Evolutionary conservation across 2,329 filamentous ascomycete genomes (phyloP), one percentile per base, ranked within the genome.

Genomic region (Trichophyton verrucosum): DNA sequence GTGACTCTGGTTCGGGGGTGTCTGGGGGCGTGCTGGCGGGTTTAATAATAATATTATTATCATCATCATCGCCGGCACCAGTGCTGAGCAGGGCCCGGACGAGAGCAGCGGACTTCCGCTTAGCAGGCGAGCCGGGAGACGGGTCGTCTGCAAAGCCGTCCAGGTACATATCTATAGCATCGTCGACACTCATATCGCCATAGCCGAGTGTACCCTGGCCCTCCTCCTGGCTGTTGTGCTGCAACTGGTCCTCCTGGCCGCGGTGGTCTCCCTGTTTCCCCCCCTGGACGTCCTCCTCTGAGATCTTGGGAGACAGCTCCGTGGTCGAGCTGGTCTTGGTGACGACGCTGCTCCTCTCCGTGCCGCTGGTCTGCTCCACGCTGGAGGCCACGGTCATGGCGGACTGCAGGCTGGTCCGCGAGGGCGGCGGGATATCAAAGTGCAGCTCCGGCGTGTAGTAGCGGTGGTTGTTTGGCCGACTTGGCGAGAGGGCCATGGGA

Each of bases 281-380:
- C 63, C 9, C 82, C 63, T 84, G 81, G 2, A 83, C 78, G 13
- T 72, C 77, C 7, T 56, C 85, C 69, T 82, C 84, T 73, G 89
- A 86, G 60, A 90, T 73, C 80, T 80, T 73, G 3, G 74, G 74
- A 11, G 74, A 76, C 40, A 75, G 64, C 78, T 94, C 75, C 76
- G 79, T 87, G 59, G 86, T 80, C 1, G 88, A 91, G 76, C 88
- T 95, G 63, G 84, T 83, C 66, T 88, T 90, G 2, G 90, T 94
- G 65, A 86, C 72, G 57, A 94, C 80, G 69, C 91, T 96, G 72
- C 89, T 95, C 63, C 89, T 82, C 69, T 92, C 89, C 1, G 89
- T 95, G n/a, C 81, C 81, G 64, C 81, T 82, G 5, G 77, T 69
- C 49, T 81, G 81, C 58, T 81, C 74, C 46, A 79, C 73, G 68